These are phyloP conservation scores for Pseudogymnoascus sp. DNA, from an alignment of 2,329 filamentous ascomycete species.

Conservation along the genomic window DNA sequence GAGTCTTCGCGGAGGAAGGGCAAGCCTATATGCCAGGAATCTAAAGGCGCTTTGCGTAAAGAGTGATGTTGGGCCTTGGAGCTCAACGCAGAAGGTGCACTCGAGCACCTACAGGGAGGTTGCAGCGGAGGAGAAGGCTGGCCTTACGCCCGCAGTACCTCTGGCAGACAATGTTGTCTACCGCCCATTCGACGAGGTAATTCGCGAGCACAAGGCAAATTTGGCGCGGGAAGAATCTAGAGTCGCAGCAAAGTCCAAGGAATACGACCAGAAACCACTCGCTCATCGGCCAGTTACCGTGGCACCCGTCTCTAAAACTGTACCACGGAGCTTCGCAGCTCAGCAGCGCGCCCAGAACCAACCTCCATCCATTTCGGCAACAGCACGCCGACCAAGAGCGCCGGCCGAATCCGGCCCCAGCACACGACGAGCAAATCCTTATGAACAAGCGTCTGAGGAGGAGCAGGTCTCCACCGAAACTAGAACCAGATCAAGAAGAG, in stretches of 20 bases:
- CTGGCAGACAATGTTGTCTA: conserved; percentile 56
- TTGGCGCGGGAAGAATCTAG: not conserved
- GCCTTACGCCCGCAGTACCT: conserved; percentile 55
- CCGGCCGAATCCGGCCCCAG: not conserved
- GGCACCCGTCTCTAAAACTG: conserved; percentile 30
- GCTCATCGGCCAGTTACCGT: not conserved
- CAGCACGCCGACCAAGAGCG: conserved; percentile 5
- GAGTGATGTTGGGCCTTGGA: conserved; percentile 53
- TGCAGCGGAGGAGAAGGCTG: conserved; percentile 59
- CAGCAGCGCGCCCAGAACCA: conserved; percentile 54
- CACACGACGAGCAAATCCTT: not conserved
- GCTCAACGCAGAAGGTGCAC: conserved; percentile 38
- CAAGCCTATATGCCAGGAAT: conserved; percentile 35
- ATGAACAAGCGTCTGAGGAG: not conserved
- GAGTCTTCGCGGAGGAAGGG: conserved; percentile 36
- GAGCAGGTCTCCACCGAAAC: not conserved
- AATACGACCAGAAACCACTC: not conserved
- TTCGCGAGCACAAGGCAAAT: conserved; percentile 42
- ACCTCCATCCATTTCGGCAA: conserved; percentile 25
- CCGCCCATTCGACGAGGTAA: conserved; percentile 54
- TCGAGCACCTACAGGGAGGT: conserved; percentile 54
- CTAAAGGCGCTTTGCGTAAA: conserved; percentile 50
- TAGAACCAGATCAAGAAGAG: conserved; percentile 3
- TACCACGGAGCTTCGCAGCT: conserved; percentile 58
- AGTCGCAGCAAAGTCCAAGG: not conserved